These are phyloP conservation scores for Verticillium dahliae DNA, from an alignment of 2,329 filamentous ascomycete genomes.

Conservation along the genomic window DNA sequence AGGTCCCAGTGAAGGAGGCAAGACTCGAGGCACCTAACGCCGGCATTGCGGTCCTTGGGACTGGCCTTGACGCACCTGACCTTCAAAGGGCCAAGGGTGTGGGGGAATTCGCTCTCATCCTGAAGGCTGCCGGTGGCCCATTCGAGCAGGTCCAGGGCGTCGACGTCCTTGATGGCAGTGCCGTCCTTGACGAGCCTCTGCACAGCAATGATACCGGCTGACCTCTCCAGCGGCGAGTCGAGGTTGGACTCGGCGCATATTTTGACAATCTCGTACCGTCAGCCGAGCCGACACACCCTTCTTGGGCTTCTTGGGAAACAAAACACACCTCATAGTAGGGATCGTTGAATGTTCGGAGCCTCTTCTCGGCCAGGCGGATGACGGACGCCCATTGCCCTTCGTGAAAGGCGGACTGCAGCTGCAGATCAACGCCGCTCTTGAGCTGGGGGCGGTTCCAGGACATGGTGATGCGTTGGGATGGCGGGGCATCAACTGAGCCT, in stretches of 20 bases:
- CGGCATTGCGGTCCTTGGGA: constrained; percentile 36
- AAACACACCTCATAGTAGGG: constrained; percentile 47
- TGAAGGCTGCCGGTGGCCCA: constrained; percentile 39
- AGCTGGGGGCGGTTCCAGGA: constrained; percentile 26
- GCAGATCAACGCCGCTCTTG: constrained; percentile 44
- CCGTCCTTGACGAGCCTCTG: constrained; percentile 40
- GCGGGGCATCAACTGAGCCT: constrained; percentile 15
- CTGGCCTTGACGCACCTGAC: constrained; percentile 44
- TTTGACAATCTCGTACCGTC: constrained; percentile 32
- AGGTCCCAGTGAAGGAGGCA: constrained; percentile 51
- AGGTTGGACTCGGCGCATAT: constrained; percentile 44
- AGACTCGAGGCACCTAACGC: constrained; percentile 39
- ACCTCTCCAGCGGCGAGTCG: constrained; percentile 40
- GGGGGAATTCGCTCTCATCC: constrained; percentile 32
- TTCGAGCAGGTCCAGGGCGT: constrained; percentile 47
- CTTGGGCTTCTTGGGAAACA: neutral
- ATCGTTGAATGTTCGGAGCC: constrained; percentile 41
- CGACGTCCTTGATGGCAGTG: constrained; percentile 39
- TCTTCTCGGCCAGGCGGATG: constrained; percentile 45
- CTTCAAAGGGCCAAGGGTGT: constrained; percentile 43
- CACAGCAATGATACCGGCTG: constrained; percentile 34
- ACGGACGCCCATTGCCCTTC: constrained; percentile 47
- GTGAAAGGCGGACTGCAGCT: constrained; percentile 48
- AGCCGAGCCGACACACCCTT: neutral
- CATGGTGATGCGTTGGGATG: constrained; percentile 15